These are phyloP conservation scores for Penicillium sumatraense DNA, from an alignment of 2,329 filamentous ascomycete genomes.

Conservation along the genomic window DNA sequence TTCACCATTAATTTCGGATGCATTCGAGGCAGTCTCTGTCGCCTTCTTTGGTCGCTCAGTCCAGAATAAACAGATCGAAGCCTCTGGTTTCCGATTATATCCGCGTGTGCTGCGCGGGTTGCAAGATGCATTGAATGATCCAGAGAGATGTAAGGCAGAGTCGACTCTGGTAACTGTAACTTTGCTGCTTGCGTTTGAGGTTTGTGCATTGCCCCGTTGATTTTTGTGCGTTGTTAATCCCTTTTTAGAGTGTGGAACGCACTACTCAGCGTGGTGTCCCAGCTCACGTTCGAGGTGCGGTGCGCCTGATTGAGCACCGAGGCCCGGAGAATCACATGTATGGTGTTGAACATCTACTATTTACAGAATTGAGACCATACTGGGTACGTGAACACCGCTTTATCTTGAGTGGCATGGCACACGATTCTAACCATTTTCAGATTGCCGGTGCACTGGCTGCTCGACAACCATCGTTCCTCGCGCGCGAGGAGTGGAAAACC, in stretches of 20 bases:
- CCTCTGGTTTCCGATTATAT: slow-evolving; percentile 38
- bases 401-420: background rate
- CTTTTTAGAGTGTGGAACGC: slow-evolving; percentile 40
- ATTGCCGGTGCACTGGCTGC: slow-evolving; percentile 35
- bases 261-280: slow-evolving; percentile 37
- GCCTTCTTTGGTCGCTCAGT: slow-evolving; percentile 45
- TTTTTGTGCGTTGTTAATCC: slow-evolving; percentile 3
- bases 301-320: slow-evolving; percentile 43
- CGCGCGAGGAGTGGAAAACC: slow-evolving; percentile 44
- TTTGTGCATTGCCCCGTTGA: background rate
- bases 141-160: slow-evolving; percentile 42
- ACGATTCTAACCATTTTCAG: slow-evolving; percentile 20
- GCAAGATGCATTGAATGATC: slow-evolving; percentile 41
- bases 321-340: slow-evolving; percentile 46
- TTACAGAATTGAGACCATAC: slow-evolving; percentile 44
- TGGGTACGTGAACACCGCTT: slow-evolving; percentile 34
- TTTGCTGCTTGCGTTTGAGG: slow-evolving; percentile 45
- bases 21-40: slow-evolving; percentile 44
- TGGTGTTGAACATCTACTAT: slow-evolving; percentile 45
- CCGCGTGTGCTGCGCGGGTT: slow-evolving; percentile 41
- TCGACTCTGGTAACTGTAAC: slow-evolving; percentile 45
- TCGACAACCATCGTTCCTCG: slow-evolving; percentile 41
- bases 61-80: slow-evolving; percentile 39
- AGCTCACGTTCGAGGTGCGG: slow-evolving; percentile 40
- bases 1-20: slow-evolving; percentile 42